Evolutionary conservation across 495 filamentous ascomycete genomes (phyloP).

Genomic region (Penicillium ucsense): DNA sequence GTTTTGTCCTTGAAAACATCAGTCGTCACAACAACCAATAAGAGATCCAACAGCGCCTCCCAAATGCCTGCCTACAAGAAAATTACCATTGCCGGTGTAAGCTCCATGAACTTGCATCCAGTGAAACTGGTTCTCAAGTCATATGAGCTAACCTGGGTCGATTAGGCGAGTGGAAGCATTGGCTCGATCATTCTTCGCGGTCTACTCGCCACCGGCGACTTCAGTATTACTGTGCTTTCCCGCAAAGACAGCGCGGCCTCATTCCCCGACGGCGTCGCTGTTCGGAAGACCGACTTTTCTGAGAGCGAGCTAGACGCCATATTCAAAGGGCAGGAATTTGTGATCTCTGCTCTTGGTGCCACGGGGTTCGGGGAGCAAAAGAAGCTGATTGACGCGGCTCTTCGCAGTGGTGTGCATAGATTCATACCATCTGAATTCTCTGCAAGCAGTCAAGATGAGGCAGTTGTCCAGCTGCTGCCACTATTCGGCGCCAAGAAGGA

Average conservation of each 20-base stretch:
- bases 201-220: neutral
- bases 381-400: neutral
- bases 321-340: constrained; percentile 1
- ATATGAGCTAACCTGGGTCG: too few relatives aligned
- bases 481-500: constrained; percentile 36
- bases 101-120: neutral
- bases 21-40: too few relatives aligned
- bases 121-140: too few relatives aligned
- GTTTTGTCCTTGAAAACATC: too few relatives aligned
- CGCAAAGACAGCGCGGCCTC: constrained; percentile 3
- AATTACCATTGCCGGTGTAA: constrained; percentile 3
- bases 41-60: too few relatives aligned
- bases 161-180: constrained; percentile 5
- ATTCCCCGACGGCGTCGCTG: neutral
- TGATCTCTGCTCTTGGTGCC: constrained; percentile 1
- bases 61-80: neutral
- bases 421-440: constrained; percentile 36
- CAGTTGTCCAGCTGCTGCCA: constrained; percentile 28
- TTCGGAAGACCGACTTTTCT: neutral
- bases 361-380: neutral
- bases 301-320: neutral
- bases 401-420: constrained; percentile 9
- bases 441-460: constrained; percentile 20
- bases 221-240: constrained; percentile 1
- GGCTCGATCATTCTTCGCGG: constrained; percentile 2